Conservation (phyloP, 768 basidiomycete species). For the Cyathus striatus region DNA sequence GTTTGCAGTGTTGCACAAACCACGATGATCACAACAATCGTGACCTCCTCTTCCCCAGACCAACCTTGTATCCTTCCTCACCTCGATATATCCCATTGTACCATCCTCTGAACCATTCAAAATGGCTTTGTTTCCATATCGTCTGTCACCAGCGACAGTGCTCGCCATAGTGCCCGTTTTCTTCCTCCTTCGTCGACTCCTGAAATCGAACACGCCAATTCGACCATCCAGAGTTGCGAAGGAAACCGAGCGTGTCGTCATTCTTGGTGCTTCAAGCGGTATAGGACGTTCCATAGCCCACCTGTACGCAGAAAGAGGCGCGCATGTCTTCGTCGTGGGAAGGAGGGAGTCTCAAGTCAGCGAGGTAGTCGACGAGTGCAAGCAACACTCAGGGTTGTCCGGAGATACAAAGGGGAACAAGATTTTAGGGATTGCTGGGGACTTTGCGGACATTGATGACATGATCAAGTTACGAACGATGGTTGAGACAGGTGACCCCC, state of each 20-base stretch:
- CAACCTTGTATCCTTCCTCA: too few relatives aligned
- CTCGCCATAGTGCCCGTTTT: not conserved
- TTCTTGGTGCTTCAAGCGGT: conserved; percentile 83
- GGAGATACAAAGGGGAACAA: conserved; percentile 15
- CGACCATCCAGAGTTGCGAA: conserved; percentile 32
- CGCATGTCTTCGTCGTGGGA: conserved; percentile 70
- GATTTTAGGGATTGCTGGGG: conserved; percentile 50
- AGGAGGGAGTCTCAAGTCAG: conserved; percentile 51
- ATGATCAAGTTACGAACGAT: conserved; percentile 54
- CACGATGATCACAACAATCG: too few relatives aligned
- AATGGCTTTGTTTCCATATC: too few relatives aligned
- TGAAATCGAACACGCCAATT: conserved; percentile 2
- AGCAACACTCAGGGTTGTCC: conserved; percentile 11
- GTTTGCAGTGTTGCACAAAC: too few relatives aligned
- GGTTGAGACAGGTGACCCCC: conserved; percentile 49
- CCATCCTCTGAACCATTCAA: too few relatives aligned
- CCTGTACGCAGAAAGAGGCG: conserved; percentile 71
- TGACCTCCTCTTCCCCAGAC: too few relatives aligned
- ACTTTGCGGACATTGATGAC: conserved; percentile 63
- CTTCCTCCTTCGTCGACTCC: not conserved
- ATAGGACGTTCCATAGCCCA: conserved; percentile 71
- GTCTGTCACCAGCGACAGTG: too few relatives aligned
- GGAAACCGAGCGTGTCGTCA: conserved; percentile 64
- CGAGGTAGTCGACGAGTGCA: conserved; percentile 59
- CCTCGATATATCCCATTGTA: too few relatives aligned